A percentile compares a stretch with the other conserved stretches of the same genome.
These are phyloP conservation scores for Pythium brachiatum DNA, from an alignment of 352 stramenopile genomes.

Conservation along the genomic window DNA sequence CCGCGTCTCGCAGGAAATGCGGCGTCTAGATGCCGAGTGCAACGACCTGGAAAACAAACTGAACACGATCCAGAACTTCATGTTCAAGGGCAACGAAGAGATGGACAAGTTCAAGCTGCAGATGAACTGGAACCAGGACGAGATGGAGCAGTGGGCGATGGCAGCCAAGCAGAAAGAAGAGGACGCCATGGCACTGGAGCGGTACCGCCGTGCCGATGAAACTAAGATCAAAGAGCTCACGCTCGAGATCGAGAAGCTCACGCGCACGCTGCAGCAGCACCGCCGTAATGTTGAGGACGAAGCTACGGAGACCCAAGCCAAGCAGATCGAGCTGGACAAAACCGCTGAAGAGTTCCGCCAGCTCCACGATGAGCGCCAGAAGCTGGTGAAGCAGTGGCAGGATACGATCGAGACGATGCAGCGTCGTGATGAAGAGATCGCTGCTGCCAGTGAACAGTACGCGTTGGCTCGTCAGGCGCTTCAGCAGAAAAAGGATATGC, in stretches of 20 bases:
- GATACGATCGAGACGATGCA: slow-evolving; percentile 93
- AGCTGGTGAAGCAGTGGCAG: slow-evolving; percentile 95
- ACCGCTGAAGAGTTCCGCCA: slow-evolving; percentile 92
- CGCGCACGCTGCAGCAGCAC: slow-evolving; percentile 77
- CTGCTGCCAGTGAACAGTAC: slow-evolving; percentile 88
- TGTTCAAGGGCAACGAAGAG: slow-evolving; percentile 92
- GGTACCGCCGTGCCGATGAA: slow-evolving; percentile 93
- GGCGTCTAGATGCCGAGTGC: slow-evolving; percentile 68
- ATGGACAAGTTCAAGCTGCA: slow-evolving; percentile 96
- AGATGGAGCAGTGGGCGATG: slow-evolving; percentile 96
- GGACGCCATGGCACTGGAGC: slow-evolving; percentile 91
- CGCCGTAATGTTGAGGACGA: slow-evolving; percentile 75
- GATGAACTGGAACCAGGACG: slow-evolving; percentile 98
- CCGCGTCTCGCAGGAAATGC: slow-evolving; percentile 71
- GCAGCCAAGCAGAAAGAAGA: slow-evolving; percentile 96
- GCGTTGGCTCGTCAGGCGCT: slow-evolving; percentile 53
- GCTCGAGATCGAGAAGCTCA: slow-evolving; percentile 93
- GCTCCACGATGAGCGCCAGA: slow-evolving; percentile 91
- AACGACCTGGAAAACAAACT: slow-evolving; percentile 83
- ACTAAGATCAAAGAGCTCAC: slow-evolving; percentile 94
- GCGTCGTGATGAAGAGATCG: slow-evolving; percentile 91
- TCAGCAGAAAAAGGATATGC: slow-evolving; percentile 61
- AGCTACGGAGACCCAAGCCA: slow-evolving; percentile 92
- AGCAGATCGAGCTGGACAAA: slow-evolving; percentile 96
- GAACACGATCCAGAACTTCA: slow-evolving; percentile 85